Evolutionary conservation across 306 rosid species (phyloP).

Genomic region (Corylus americana): DNA sequence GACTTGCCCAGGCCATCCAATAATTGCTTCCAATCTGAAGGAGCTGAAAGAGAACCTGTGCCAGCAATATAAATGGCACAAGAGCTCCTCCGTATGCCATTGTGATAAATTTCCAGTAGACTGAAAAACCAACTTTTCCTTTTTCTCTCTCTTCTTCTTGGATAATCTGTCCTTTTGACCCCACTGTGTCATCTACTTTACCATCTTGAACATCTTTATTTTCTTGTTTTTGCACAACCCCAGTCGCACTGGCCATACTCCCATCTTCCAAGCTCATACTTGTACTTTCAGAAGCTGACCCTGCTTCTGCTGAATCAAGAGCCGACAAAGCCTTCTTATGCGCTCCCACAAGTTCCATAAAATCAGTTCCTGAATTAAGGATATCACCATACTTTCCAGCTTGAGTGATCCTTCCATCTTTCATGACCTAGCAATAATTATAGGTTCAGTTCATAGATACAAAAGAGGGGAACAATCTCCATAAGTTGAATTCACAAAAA

Average conservation of each 20-base stretch:
- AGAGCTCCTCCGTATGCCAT: conserved; percentile 81
- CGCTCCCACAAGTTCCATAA: conserved; percentile 86
- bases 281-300: conserved; percentile 26
- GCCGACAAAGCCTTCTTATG: conserved; percentile 74
- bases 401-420: conserved; percentile 79
- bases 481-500: background rate
- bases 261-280: conserved; percentile 31
- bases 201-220: conserved; percentile 33
- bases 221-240: conserved; percentile 36
- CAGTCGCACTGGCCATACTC: background rate
- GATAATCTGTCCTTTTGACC: conserved; percentile 67
- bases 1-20: conserved; percentile 97
- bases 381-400: conserved; percentile 73
- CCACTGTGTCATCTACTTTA: conserved; percentile 35
- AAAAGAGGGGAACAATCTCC: background rate
- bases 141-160: conserved; percentile 94
- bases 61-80: conserved; percentile 71
- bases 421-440: conserved; percentile 64
- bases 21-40: conserved; percentile 91
- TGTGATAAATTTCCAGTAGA: conserved; percentile 72
- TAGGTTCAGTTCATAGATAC: background rate
- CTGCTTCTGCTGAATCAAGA: conserved; percentile 44
- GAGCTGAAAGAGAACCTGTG: conserved; percentile 60
- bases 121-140: conserved; percentile 71
- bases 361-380: conserved; percentile 65